Base-by-base conservation (phyloP, 2,329 filamentous ascomycete species). In the Paraconiothyrium sp. region DNA sequence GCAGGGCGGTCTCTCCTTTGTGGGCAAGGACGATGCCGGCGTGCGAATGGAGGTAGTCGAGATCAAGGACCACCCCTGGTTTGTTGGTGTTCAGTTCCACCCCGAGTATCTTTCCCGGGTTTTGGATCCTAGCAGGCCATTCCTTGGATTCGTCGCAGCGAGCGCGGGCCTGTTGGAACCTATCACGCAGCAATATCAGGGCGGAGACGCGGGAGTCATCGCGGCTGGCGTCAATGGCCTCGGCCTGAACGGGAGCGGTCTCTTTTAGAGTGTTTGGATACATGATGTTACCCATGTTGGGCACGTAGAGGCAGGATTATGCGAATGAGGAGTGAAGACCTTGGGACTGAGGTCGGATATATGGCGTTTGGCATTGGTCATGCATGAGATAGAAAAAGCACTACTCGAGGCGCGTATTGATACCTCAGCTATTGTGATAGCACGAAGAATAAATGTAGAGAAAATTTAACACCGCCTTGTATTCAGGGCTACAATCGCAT, bases 41-140 rank as follows among this genome's bases (percentile, higher is more conserved):
- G 87, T 90, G 69, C 87, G 93, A 35, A 93, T 95, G 90, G 93
- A 96, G 81, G 86, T 93, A 54, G 81, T 96, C 39, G 93, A 97
- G 80, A 81, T 96, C 64, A 89, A 89, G 75, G 89, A 94, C 66
- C 93, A 97, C 76, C 91, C 91, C 0, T 97, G 88, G 84, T 97
- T 90, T 69, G 92, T 96, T 20, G 90, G 90, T 64, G 91, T 95
- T 9, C 94, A 97, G 79, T 94, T 91, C 78, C 93, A 97, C 77
- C 93, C 94, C 2, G 93, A 97, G 79, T 97, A 94, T 75, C 83
- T 92, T 54, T 90, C 86, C 68, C 86, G 90, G 56, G 93, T 95
- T 2, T 81, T 96, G 64, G 83, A 87, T 54, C 92, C 92, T 0
- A 90, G 87, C 73, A 88, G 88, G 75, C 89, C 92, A 1, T 95